Evolutionary conservation across 2,329 filamentous ascomycete species (phyloP).

Genomic region (Paradendryphiella salina): DNA sequence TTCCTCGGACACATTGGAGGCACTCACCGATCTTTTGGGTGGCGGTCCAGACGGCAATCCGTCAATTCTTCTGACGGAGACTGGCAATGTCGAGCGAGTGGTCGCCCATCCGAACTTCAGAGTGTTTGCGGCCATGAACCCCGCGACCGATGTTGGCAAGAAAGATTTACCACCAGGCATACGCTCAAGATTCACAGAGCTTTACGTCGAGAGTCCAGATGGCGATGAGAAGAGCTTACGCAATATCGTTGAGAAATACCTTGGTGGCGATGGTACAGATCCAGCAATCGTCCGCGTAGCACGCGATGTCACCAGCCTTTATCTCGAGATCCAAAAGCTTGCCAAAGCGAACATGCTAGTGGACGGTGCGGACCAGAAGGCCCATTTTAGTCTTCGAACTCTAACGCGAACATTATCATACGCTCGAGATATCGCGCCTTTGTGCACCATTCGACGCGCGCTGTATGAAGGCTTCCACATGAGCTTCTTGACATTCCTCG

Average conservation of each 20-base stretch:
- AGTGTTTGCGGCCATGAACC: conserved; percentile 99
- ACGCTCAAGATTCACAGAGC: conserved; percentile 89
- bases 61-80: conserved; percentile 88
- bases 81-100: conserved; percentile 88
- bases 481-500: conserved; percentile 91
- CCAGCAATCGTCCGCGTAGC: conserved; percentile 71
- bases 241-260: conserved; percentile 84
- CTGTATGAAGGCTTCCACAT: conserved; percentile 96
- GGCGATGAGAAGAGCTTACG: conserved; percentile 82
- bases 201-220: conserved; percentile 92
- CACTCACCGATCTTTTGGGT: conserved; percentile 83
- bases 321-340: conserved; percentile 82
- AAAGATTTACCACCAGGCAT: conserved; percentile 88
- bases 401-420: conserved; percentile 88
- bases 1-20: conserved; percentile 90
- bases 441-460: conserved; percentile 82
- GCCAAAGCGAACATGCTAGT: conserved; percentile 82
- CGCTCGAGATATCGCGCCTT: conserved; percentile 78
- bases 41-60: conserved; percentile 72
- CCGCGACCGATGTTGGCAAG: conserved; percentile 95
- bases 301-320: conserved; percentile 81
- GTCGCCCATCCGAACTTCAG: conserved; percentile 89
- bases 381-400: conserved; percentile 95
- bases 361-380: conserved; percentile 92
- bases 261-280: conserved; percentile 68